A percentile compares a stretch with the other conserved stretches of the same genome.
These are phyloP conservation scores for Endoconidiophora polonica DNA, from an alignment of 2,329 filamentous ascomycete species.

Conservation along the genomic window DNA sequence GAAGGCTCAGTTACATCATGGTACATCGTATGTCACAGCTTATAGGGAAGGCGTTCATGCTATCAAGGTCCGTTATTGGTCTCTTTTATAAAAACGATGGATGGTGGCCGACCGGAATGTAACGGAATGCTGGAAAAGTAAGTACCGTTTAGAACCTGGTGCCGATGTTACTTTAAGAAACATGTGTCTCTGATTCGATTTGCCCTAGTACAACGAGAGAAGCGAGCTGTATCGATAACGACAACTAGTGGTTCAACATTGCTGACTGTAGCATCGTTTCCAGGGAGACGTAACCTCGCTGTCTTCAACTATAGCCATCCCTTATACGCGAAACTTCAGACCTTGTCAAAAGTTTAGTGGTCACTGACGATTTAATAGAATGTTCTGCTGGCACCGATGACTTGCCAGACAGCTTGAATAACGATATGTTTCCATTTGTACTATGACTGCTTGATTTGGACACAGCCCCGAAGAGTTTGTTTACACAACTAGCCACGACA, in stretches of 20 bases:
- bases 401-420: slow-evolving; percentile 42
- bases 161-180: not conserved
- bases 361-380: slow-evolving; percentile 66
- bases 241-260: no score
- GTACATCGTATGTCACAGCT: slow-evolving; percentile 65
- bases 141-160: slow-evolving; percentile 14
- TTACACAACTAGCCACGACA: slow-evolving; percentile 61
- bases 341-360: slow-evolving; percentile 57
- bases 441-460: slow-evolving; percentile 61
- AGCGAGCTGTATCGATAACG: no score
- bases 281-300: slow-evolving; percentile 61
- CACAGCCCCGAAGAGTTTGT: slow-evolving; percentile 55
- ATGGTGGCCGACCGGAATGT: slow-evolving; percentile 70
- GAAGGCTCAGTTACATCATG: slow-evolving; percentile 61
- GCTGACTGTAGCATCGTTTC: not conserved
- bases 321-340: slow-evolving; percentile 73
- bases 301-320: slow-evolving; percentile 59
- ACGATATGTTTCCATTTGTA: slow-evolving; percentile 59
- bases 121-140: slow-evolving; percentile 71
- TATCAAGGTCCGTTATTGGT: slow-evolving; percentile 61
- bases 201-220: no score
- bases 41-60: slow-evolving; percentile 63
- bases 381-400: slow-evolving; percentile 44
- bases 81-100: slow-evolving; percentile 63
- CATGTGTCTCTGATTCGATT: no score